phyloP scores from a whole-genome alignment of 768 basidiomycete species.

The Tylopilus vinaceipallidus region DNA sequence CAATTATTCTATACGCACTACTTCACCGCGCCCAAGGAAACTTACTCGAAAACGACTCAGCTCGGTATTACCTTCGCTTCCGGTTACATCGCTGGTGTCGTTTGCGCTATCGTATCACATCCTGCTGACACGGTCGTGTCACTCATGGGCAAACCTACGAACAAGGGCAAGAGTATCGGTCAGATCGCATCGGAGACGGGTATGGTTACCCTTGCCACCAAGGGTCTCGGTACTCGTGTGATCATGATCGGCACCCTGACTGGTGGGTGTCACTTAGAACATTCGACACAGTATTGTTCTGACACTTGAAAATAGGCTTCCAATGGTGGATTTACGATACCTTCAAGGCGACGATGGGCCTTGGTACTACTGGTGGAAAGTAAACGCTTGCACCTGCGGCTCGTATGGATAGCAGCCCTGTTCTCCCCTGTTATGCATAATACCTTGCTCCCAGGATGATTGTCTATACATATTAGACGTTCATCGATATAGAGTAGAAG shows the following conservation, averaged over 20 bases:
- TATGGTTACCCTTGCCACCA: constrained; percentile 61
- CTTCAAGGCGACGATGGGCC: constrained; percentile 81
- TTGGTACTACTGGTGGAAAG: constrained; percentile 88
- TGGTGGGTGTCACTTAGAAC: constrained; percentile 27
- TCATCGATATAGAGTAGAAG: constrained; percentile 13
- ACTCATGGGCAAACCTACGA: constrained; percentile 84
- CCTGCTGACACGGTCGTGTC: constrained; percentile 94
- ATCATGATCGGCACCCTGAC: constrained; percentile 74
- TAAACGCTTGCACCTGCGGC: constrained; percentile 35
- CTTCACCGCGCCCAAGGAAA: constrained; percentile 75
- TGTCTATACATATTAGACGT: constrained; percentile 15
- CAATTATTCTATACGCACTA: constrained; percentile 86
- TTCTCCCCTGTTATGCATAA: not conserved
- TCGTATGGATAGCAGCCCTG: not conserved
- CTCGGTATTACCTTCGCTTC: constrained; percentile 88
- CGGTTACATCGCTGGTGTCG: constrained; percentile 93
- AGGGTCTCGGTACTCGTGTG: constrained; percentile 85
- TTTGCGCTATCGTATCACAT: constrained; percentile 95
- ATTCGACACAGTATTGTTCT: not conserved
- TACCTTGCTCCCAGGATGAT: constrained; percentile 13
- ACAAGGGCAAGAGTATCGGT: constrained; percentile 79
- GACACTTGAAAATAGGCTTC: constrained; percentile 51
- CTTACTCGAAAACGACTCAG: constrained; percentile 78
- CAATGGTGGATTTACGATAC: constrained; percentile 94
- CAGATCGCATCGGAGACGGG: constrained; percentile 73